Conservation (phyloP, 2,329 filamentous ascomycete genomes). For the Calcarisporium arbuscula region DNA sequence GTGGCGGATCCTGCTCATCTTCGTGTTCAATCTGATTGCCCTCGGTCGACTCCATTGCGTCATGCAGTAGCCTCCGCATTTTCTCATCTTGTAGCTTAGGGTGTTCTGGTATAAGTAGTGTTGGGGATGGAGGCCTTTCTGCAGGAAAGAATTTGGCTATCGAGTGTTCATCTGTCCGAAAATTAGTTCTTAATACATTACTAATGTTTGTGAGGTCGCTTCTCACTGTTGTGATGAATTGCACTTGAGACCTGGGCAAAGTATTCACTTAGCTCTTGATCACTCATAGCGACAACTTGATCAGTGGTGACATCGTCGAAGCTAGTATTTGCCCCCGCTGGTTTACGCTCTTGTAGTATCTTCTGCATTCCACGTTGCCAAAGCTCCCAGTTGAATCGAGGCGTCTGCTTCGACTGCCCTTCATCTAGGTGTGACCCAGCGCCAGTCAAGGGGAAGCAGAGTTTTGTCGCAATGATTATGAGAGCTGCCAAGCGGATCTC, state of each 20-base stretch:
- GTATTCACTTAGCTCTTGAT: slow-evolving; percentile 59
- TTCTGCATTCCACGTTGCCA: slow-evolving; percentile 54
- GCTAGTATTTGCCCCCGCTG: slow-evolving; percentile 16
- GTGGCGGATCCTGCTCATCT: no score
- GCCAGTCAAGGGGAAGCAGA: slow-evolving; percentile 69
- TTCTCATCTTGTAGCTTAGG: slow-evolving; percentile 19
- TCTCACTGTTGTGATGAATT: slow-evolving; percentile 25
- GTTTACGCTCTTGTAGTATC: slow-evolving; percentile 9
- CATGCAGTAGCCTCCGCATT: slow-evolving; percentile 14
- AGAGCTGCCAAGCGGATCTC: slow-evolving; percentile 68
- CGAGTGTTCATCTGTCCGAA: slow-evolving; percentile 15
- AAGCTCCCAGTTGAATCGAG: slow-evolving; percentile 58
- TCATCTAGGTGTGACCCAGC: slow-evolving; percentile 31
- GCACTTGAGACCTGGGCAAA: slow-evolving; percentile 37
- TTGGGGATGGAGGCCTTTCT: slow-evolving; percentile 14
- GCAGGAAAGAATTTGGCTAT: slow-evolving; percentile 29
- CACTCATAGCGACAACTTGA: slow-evolving; percentile 56
- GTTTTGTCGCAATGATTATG: slow-evolving; percentile 69
- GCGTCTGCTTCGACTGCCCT: slow-evolving; percentile 7
- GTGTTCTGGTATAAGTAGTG: slow-evolving; percentile 12
- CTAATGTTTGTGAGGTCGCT: not conserved
- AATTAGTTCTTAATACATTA: not conserved
- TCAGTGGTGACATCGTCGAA: slow-evolving; percentile 51
- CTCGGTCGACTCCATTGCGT: no score
- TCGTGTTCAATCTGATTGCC: no score